Conservation (phyloP, 192 early-diverging fungal genomes). For the Allomyces javanicus region DNA sequence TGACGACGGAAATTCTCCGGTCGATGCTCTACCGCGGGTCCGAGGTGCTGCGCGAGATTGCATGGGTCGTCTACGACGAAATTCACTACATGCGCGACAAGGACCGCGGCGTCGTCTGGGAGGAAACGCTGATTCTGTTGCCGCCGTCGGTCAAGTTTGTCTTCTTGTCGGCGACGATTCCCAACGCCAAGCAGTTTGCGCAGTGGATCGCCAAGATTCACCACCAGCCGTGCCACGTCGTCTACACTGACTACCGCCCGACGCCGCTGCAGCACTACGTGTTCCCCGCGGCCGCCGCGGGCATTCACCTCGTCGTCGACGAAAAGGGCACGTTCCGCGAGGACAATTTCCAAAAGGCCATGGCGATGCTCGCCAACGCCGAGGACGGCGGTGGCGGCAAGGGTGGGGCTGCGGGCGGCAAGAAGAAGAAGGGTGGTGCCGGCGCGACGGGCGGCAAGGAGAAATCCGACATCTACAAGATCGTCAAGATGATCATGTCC, state of each 20-base stretch:
- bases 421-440: constrained; percentile 23
- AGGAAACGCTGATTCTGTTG: constrained; percentile 89
- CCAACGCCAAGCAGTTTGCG: constrained; percentile 96
- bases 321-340: constrained; percentile 87
- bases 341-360: constrained; percentile 85
- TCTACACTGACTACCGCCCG: constrained; percentile 92
- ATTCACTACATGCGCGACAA: constrained; percentile 97
- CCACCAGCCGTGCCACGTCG: constrained; percentile 93
- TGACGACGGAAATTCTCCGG: constrained; percentile 97
- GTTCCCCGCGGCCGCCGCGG: constrained; percentile 75
- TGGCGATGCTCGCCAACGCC: constrained; percentile 44
- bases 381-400: constrained; percentile 30
- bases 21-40: constrained; percentile 93
- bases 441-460: constrained; percentile 8
- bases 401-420: constrained; percentile 12
- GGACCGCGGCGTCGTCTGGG: constrained; percentile 97
- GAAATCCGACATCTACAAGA: constrained; percentile 68
- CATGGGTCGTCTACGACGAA: constrained; percentile 97
- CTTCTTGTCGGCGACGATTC: constrained; percentile 94
- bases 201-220: constrained; percentile 94
- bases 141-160: constrained; percentile 83
- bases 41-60: constrained; percentile 87
- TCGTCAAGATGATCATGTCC: constrained; percentile 84
- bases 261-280: constrained; percentile 95
- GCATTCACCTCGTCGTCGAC: constrained; percentile 89